Conservation (phyloP, 306 rosid species). For the Lupinus albus region DNA sequence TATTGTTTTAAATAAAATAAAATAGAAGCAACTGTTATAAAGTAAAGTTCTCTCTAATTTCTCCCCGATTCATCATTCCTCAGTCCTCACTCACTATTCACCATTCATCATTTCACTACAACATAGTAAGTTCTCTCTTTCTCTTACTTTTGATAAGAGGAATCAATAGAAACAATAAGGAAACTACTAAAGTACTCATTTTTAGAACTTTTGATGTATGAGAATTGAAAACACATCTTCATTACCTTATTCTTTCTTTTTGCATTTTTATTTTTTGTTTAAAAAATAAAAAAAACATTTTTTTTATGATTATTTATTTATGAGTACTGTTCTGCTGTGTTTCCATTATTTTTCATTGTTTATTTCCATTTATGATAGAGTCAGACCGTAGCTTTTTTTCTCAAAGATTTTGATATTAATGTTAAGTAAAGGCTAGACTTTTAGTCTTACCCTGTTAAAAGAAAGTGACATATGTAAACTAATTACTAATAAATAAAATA, state of each 20-base stretch:
- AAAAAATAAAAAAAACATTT: neutral
- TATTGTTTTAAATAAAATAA: too few species aligned
- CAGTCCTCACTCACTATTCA: neutral
- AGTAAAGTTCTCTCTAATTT: too few species aligned
- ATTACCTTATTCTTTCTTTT: neutral
- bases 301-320: neutral
- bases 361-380: constrained; percentile 33
- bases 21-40: too few species aligned
- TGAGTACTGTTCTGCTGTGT: neutral
- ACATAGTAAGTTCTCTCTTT: neutral
- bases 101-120: neutral
- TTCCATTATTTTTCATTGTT: constrained; percentile 20
- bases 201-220: neutral
- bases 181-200: neutral
- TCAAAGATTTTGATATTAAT: constrained; percentile 24
- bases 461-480: too few species aligned
- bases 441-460: constrained; percentile 7
- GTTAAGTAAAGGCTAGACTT: constrained; percentile 15
- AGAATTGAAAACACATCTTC: neutral
- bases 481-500: too few species aligned
- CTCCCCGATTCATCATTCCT: too few species aligned
- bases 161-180: neutral
- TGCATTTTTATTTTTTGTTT: neutral
- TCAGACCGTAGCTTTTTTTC: constrained; percentile 35
- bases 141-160: neutral